A percentile compares a stretch with the other conserved stretches of the same genome.
Conservation (phyloP, 2,329 filamentous ascomycete genomes). For the Helminthosporium solani region DNA sequence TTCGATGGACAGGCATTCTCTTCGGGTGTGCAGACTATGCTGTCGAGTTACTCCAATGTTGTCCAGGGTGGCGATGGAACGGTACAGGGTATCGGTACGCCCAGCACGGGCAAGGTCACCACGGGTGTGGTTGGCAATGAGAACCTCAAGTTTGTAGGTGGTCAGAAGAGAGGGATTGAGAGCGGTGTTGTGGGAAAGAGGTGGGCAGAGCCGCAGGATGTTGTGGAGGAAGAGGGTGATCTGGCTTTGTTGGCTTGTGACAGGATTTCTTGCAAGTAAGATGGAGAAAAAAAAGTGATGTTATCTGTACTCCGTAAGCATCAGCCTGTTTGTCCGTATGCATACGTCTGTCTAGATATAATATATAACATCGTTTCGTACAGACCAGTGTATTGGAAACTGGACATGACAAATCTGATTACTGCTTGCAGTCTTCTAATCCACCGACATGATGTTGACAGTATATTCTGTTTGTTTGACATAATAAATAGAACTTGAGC, state of each 20-base stretch:
- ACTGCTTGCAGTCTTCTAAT: no score
- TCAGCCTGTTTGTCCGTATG: no score
- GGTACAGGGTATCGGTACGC: conserved; percentile 49
- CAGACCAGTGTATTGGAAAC: no score
- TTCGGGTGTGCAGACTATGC: conserved; percentile 59
- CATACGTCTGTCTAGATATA: no score
- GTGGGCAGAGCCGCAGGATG: conserved; percentile 24
- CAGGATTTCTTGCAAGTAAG: conserved; percentile 21
- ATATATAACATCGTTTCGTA: no score
- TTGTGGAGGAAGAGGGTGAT: conserved; percentile 18
- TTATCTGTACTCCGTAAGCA: no score
- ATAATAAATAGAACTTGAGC: no score
- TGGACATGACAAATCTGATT: no score
- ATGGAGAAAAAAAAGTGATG: neutral
- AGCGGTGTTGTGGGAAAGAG: conserved; percentile 28
- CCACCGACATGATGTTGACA: no score
- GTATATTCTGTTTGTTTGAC: no score
- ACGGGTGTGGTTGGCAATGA: conserved; percentile 54
- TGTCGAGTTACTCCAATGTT: conserved; percentile 54
- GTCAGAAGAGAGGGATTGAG: conserved; percentile 25
- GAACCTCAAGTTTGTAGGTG: conserved; percentile 44
- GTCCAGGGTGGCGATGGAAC: conserved; percentile 56
- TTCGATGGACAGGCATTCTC: conserved; percentile 58
- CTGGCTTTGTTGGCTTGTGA: conserved; percentile 26
- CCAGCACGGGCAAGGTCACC: conserved; percentile 48